Evolutionary conservation across 208 protist species (phyloP).

Genomic region (Wallacemonas sp.): DNA sequence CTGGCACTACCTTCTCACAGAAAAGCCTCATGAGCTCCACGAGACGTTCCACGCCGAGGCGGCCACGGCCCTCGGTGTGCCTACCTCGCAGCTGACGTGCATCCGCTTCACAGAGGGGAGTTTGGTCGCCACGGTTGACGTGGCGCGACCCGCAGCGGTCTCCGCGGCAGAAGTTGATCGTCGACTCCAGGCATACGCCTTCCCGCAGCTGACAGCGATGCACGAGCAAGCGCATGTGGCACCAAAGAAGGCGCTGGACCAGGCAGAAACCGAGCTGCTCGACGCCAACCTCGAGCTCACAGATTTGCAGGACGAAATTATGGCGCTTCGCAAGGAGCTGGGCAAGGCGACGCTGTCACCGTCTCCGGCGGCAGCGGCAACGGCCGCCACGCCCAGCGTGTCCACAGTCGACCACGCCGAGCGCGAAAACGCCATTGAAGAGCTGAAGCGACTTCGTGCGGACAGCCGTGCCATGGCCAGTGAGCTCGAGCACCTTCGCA

Average conservation of each 20-base stretch:
- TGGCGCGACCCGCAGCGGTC: slow-evolving; percentile 35
- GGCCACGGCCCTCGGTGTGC: slow-evolving; percentile 36
- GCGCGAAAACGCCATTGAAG: slow-evolving; percentile 5
- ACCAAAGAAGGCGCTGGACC: slow-evolving; percentile 37
- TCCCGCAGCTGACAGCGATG: slow-evolving; percentile 27
- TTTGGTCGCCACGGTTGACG: slow-evolving; percentile 32
- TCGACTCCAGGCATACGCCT: slow-evolving; percentile 40
- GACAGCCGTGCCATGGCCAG: neutral
- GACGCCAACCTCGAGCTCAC: slow-evolving; percentile 11
- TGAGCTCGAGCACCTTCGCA: slow-evolving; percentile 19
- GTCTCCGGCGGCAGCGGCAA: slow-evolving; percentile 11
- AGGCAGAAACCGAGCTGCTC: slow-evolving; percentile 40
- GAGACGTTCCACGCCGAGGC: slow-evolving; percentile 40
- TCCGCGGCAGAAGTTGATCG: slow-evolving; percentile 27
- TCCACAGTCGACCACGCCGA: neutral
- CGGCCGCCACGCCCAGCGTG: neutral
- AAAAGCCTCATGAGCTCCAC: slow-evolving; percentile 52
- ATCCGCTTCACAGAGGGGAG: slow-evolving; percentile 23
- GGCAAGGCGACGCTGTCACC: slow-evolving; percentile 18
- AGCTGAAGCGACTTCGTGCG: neutral
- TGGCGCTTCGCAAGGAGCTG: slow-evolving; percentile 3
- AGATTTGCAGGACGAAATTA: slow-evolving; percentile 4
- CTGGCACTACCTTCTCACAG: slow-evolving; percentile 46
- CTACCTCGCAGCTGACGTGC: slow-evolving; percentile 28
- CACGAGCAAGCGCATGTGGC: slow-evolving; percentile 26